Evolutionary conservation across 768 basidiomycete genomes (phyloP).

Genomic region (Leccinum broughii): DNA sequence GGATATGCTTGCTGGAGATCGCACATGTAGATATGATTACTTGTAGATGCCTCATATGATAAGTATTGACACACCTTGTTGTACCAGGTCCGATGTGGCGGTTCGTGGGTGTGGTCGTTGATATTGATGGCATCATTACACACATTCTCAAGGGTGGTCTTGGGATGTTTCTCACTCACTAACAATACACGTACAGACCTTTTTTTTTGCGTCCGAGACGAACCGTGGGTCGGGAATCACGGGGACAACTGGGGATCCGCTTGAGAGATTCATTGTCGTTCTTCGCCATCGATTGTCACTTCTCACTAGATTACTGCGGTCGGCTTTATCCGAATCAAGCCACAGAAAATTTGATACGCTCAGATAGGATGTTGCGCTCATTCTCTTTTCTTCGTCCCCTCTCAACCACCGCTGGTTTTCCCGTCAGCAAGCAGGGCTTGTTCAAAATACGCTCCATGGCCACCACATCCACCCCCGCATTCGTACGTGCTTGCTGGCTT

Average conservation of each 20-base stretch:
- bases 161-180: not conserved
- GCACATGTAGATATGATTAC: too few species aligned
- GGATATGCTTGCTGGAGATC: not conserved
- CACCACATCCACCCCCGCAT: conserved; percentile 56
- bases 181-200: not conserved
- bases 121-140: too few species aligned
- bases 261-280: not conserved
- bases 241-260: not conserved
- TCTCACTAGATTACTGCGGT: not conserved
- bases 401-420: conserved; percentile 24
- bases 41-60: not conserved
- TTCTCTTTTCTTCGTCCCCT: conserved; percentile 29
- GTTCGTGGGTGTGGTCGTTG: not conserved
- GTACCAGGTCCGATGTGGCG: not conserved
- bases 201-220: not conserved
- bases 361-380: conserved; percentile 32
- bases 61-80: not conserved
- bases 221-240: not conserved
- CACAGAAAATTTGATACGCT: conserved; percentile 18
- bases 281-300: not conserved
- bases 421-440: conserved; percentile 18
- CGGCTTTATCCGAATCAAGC: conserved; percentile 27
- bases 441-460: conserved; percentile 54
- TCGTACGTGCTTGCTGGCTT: conserved; percentile 42
- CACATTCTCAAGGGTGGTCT: not conserved